A percentile compares a stretch with the other conserved stretches of the same genome.
phyloP scores from a whole-genome alignment of 2,329 filamentous ascomycete species.

The Aureobasidium sp. region DNA sequence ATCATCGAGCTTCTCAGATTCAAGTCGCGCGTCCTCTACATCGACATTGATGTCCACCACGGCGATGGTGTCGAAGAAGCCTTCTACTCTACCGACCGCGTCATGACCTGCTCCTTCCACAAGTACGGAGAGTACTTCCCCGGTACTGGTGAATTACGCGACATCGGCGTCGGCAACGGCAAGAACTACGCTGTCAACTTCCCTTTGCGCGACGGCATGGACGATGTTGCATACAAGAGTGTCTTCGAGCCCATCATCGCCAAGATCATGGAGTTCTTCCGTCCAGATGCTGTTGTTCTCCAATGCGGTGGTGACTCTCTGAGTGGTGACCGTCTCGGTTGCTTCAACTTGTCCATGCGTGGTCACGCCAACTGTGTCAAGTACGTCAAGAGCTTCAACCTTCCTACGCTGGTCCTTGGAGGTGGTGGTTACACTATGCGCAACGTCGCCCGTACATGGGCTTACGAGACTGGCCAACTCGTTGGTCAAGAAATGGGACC shows the following conservation, averaged over 20 bases:
- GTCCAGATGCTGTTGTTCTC: constrained; percentile 59
- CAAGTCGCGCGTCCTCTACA: constrained; percentile 58
- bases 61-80: constrained; percentile 65
- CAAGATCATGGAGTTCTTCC: constrained; percentile 62
- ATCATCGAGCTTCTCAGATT: constrained; percentile 59
- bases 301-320: constrained; percentile 63
- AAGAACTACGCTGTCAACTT: constrained; percentile 66
- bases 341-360: constrained; percentile 64
- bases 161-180: constrained; percentile 60
- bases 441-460: constrained; percentile 57
- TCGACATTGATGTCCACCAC: constrained; percentile 62
- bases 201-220: constrained; percentile 61
- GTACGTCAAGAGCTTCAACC: constrained; percentile 60
- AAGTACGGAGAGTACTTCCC: constrained; percentile 69
- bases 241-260: constrained; percentile 63
- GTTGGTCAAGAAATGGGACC: constrained; percentile 75
- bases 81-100: constrained; percentile 63
- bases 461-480: constrained; percentile 66
- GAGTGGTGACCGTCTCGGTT: constrained; percentile 59
- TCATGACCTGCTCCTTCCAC: constrained; percentile 67
- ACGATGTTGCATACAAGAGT: constrained; percentile 57
- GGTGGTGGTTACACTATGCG: constrained; percentile 66
- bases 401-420: constrained; percentile 58
- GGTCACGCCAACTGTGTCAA: constrained; percentile 64
- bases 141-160: constrained; percentile 60